Evolutionary conservation across 2,329 filamentous ascomycete species (phyloP).

Genomic region (Aspergillus brasiliensis): DNA sequence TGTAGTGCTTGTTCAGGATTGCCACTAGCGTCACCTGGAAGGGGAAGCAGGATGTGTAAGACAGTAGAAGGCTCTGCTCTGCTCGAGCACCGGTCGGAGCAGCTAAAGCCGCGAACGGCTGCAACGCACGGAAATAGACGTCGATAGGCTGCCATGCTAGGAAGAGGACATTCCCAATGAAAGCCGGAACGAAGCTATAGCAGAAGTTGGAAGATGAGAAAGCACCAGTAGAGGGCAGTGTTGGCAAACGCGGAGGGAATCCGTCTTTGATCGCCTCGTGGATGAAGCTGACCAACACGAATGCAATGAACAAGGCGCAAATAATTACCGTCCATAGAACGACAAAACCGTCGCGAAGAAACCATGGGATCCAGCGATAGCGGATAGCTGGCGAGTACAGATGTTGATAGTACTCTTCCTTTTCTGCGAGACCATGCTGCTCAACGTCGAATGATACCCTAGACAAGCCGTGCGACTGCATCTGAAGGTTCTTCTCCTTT

Average conservation of each 20-base stretch:
- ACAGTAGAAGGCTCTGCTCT: conserved; percentile 58
- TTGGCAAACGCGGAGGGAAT: conserved; percentile 69
- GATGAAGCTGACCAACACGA: conserved; percentile 78
- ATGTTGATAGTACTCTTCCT: conserved; percentile 52
- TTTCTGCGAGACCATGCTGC: conserved; percentile 35
- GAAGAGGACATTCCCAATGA: conserved; percentile 62
- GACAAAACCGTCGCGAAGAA: conserved; percentile 67
- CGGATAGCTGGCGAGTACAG: conserved; percentile 57
- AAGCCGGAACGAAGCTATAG: conserved; percentile 66
- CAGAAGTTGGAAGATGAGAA: conserved; percentile 89
- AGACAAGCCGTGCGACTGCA: conserved; percentile 35
- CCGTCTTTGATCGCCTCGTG: conserved; percentile 66
- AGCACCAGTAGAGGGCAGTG: conserved; percentile 61
- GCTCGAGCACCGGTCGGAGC: conserved; percentile 55
- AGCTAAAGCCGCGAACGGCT: conserved; percentile 60
- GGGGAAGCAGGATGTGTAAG: conserved; percentile 59
- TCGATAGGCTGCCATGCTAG: conserved; percentile 63
- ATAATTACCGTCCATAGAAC: conserved; percentile 65
- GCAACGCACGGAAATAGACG: conserved; percentile 60
- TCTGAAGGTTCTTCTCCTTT: conserved; percentile 33
- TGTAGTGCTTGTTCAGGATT: conserved; percentile 57
- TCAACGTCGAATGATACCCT: conserved; percentile 41
- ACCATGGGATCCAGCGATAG: conserved; percentile 75
- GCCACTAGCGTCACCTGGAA: conserved; percentile 56
- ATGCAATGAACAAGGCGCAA: conserved; percentile 65